A percentile compares a stretch with the other conserved stretches of the same genome.
phyloP scores from a whole-genome alignment of 257 asterid species.

The Solanum acaule region DNA sequence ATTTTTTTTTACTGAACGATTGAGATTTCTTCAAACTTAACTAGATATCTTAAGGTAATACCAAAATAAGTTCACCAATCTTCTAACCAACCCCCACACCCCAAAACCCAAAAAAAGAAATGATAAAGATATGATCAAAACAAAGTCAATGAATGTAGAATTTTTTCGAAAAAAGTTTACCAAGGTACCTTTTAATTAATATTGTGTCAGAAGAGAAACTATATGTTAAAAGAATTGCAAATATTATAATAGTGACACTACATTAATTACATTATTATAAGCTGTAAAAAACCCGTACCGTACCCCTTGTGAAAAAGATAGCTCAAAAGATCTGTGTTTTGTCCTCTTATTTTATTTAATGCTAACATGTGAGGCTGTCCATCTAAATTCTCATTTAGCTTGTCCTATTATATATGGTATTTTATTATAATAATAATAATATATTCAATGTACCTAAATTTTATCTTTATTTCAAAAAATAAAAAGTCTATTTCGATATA shows the following conservation, averaged over 20 bases:
- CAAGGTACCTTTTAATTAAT: background rate
- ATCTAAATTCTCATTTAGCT: background rate
- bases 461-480: too few species aligned
- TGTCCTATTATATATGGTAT: background rate
- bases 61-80: background rate
- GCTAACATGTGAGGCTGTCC: background rate
- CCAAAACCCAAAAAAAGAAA: background rate
- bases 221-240: background rate
- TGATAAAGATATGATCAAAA: background rate
- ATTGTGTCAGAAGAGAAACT: background rate
- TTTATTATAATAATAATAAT: background rate
- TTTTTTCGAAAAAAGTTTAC: background rate
- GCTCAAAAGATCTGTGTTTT: conserved; percentile 3
- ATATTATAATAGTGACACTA: background rate
- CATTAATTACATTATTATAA: background rate
- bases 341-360: background rate
- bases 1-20: too few species aligned
- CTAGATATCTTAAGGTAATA: background rate
- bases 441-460: too few species aligned
- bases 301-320: background rate
- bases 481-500: too few species aligned
- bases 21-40: background rate
- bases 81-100: background rate
- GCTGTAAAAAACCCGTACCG: background rate
- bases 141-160: background rate